Percentiles rank a stretch among this genome's conserved stretches.
Conservation (phyloP, 441 rosid genomes). For the Metrosideros polymorpha region DNA sequence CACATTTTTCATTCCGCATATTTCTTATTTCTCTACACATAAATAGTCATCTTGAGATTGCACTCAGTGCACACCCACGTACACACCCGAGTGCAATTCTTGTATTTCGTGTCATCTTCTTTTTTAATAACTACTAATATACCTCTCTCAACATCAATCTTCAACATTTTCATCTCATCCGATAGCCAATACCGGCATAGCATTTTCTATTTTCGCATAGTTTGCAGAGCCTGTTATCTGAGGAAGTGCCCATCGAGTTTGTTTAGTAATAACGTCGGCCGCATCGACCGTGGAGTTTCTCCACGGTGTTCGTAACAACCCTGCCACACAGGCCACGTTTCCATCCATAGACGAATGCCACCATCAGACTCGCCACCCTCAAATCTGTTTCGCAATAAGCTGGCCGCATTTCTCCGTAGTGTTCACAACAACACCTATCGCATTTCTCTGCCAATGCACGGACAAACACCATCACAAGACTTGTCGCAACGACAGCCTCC, state of each 20-base stretch:
- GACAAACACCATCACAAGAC: too few species aligned
- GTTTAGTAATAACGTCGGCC: not conserved
- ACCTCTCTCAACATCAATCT: constrained; percentile 10
- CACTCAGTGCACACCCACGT: not conserved
- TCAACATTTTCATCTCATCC: not conserved
- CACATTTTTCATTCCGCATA: not conserved
- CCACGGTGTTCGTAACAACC: not conserved
- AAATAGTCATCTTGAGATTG: not conserved
- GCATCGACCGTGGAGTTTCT: not conserved
- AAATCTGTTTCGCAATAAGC: too few species aligned
- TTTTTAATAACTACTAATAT: constrained; percentile 22
- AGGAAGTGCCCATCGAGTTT: not conserved
- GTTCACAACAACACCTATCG: too few species aligned
- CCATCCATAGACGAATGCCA: too few species aligned
- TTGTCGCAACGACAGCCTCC: not conserved
- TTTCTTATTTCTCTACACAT: too few species aligned
- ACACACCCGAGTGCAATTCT: not conserved
- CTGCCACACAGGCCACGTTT: too few species aligned
- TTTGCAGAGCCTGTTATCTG: not conserved
- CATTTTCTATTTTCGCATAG: not conserved
- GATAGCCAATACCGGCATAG: not conserved
- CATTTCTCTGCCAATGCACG: too few species aligned
- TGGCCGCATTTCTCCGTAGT: too few species aligned
- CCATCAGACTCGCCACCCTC: too few species aligned
- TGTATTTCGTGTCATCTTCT: constrained; percentile 41